Evolutionary conservation across 1,284 basidiomycete species (phyloP).

Genomic region (Somion occarium): DNA sequence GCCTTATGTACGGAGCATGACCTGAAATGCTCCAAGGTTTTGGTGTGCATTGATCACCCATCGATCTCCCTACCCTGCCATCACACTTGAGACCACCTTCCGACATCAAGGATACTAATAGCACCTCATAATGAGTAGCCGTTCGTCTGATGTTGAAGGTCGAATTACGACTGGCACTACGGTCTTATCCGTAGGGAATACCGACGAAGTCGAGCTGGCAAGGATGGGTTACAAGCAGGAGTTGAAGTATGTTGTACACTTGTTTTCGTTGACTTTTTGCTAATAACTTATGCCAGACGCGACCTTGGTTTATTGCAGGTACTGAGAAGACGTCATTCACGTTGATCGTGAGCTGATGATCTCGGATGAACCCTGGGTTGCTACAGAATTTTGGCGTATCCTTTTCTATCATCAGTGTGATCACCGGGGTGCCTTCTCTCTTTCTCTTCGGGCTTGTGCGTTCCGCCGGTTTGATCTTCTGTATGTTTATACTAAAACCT

Average conservation of each 20-base stretch:
- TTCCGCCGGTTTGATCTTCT: constrained; percentile 9
- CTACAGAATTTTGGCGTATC: constrained; percentile 69
- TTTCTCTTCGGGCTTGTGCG: constrained; percentile 64
- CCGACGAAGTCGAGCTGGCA: constrained; percentile 61
- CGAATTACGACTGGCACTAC: background rate
- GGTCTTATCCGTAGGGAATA: constrained; percentile 1
- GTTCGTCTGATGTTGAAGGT: background rate
- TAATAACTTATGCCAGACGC: constrained; percentile 29
- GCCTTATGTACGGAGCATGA: no score
- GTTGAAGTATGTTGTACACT: constrained; percentile 42
- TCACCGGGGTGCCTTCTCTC: constrained; percentile 63
- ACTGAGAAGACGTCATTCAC: constrained; percentile 15
- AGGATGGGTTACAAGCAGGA: constrained; percentile 76
- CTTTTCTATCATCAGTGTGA: constrained; percentile 72
- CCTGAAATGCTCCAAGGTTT: no score
- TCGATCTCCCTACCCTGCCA: no score
- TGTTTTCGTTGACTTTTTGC: background rate
- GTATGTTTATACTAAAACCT: no score
- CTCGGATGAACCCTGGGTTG: background rate
- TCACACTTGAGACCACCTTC: no score
- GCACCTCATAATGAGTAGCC: background rate
- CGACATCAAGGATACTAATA: no score
- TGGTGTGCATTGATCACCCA: no score
- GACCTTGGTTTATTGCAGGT: constrained; percentile 60
- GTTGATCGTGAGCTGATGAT: background rate